phyloP scores from a whole-genome alignment of 345 rosid genomes.

The Pistacia integerrima region DNA sequence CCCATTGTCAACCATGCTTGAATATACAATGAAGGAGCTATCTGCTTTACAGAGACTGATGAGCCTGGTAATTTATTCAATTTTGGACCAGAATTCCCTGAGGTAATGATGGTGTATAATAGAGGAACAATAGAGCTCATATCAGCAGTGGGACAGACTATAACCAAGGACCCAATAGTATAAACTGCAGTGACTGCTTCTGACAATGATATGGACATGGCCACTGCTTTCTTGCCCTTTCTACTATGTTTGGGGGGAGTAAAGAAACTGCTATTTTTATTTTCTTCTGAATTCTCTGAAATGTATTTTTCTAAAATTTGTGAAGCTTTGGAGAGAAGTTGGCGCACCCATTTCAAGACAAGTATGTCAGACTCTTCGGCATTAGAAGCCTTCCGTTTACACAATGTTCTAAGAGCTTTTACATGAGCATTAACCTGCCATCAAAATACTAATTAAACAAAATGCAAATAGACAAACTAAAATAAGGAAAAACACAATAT shows the following conservation, averaged over 20 bases:
- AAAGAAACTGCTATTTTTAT: constrained; percentile 41
- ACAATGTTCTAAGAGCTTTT: constrained; percentile 82
- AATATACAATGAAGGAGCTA: constrained; percentile 67
- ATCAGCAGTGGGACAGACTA: constrained; percentile 75
- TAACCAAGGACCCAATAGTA: constrained; percentile 77
- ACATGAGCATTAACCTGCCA: constrained; percentile 93
- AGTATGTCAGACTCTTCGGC: constrained; percentile 65
- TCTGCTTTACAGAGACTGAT: constrained; percentile 58
- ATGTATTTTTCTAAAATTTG: constrained; percentile 65
- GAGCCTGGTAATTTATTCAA: constrained; percentile 58
- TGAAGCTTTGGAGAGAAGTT: constrained; percentile 64
- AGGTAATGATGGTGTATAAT: constrained; percentile 76
- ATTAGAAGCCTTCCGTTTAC: constrained; percentile 66
- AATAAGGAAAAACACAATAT: background rate
- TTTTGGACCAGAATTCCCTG: constrained; percentile 64
- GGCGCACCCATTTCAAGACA: constrained; percentile 69
- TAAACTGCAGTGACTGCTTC: constrained; percentile 69
- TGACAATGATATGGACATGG: constrained; percentile 44
- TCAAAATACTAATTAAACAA: constrained; percentile 25
- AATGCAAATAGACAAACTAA: background rate
- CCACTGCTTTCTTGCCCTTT: constrained; percentile 48
- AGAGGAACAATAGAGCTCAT: constrained; percentile 59
- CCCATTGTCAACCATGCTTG: constrained; percentile 96
- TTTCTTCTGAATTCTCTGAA: constrained; percentile 37
- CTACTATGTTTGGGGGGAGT: constrained; percentile 70